Conservation (phyloP, 2,329 filamentous ascomycete genomes). For the Hymenoscyphus repandus region DNA sequence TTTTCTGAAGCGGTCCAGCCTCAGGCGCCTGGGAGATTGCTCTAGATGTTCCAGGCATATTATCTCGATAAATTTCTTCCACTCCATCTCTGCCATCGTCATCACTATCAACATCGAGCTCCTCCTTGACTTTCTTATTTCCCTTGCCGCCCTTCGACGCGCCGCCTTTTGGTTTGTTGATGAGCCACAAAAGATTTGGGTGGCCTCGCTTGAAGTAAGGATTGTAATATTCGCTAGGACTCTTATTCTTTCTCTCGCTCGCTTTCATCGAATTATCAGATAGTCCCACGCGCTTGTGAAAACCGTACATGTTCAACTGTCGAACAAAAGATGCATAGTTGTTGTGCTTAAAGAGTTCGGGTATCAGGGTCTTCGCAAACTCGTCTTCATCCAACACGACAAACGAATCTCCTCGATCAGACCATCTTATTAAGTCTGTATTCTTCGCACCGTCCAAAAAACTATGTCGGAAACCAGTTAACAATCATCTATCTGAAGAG, state of each 20-base stretch:
- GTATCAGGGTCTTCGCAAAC: slow-evolving; percentile 68
- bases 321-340: slow-evolving; percentile 75
- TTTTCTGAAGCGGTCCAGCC: slow-evolving; percentile 49
- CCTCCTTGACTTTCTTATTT: slow-evolving; percentile 50
- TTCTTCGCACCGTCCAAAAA: slow-evolving; percentile 93
- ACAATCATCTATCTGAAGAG: slow-evolving; percentile 20
- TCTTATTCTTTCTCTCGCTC: slow-evolving; percentile 95
- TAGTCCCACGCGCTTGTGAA: slow-evolving; percentile 70
- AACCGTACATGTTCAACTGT: slow-evolving; percentile 62
- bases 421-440: slow-evolving; percentile 94
- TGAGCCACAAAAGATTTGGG: slow-evolving; percentile 89
- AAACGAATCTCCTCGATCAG: slow-evolving; percentile 92
- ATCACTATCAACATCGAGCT: slow-evolving; percentile 68
- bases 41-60: slow-evolving; percentile 39
- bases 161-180: slow-evolving; percentile 86
- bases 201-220: slow-evolving; percentile 92
- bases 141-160: slow-evolving; percentile 50
- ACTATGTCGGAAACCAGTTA: slow-evolving; percentile 42
- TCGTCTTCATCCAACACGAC: slow-evolving; percentile 95
- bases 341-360: slow-evolving; percentile 74
- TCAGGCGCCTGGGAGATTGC: slow-evolving; percentile 31
- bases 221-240: slow-evolving; percentile 96
- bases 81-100: slow-evolving; percentile 48
- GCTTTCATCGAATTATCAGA: slow-evolving; percentile 98
- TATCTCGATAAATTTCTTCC: slow-evolving; percentile 32